Conservation (phyloP, 352 stramenopile genomes). For the Globisporangium heterothallicum region DNA sequence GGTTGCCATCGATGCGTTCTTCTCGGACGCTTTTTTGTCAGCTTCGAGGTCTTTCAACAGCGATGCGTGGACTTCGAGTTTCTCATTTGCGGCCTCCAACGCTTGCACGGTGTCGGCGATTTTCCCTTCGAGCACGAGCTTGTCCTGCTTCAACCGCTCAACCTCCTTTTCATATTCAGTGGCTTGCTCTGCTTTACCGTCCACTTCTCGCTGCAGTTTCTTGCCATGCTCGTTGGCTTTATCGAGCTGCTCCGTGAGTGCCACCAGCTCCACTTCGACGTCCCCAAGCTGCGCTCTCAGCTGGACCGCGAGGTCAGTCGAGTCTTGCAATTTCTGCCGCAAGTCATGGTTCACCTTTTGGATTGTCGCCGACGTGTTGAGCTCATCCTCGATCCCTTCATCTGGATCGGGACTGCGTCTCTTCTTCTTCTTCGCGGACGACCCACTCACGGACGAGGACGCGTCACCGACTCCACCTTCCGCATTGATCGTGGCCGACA, state of each 20-base stretch:
- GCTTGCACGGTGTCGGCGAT: not conserved
- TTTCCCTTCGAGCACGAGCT: not conserved
- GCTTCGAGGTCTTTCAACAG: not conserved
- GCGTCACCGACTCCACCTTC: not conserved
- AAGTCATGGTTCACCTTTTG: constrained; percentile 6
- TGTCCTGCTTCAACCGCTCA: constrained; percentile 6
- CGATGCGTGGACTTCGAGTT: not conserved
- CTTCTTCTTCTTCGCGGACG: not conserved
- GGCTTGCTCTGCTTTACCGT: constrained; percentile 1
- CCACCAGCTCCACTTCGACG: constrained; percentile 3
- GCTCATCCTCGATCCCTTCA: not conserved
- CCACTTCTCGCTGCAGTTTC: constrained; percentile 6
- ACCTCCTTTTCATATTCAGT: not conserved
- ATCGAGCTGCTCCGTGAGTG: constrained; percentile 4
- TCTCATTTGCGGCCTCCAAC: constrained; percentile 1
- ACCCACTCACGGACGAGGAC: constrained; percentile 1
- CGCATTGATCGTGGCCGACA: not conserved
- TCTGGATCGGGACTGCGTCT: not conserved
- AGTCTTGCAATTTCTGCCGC: constrained; percentile 2
- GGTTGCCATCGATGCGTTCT: not conserved
- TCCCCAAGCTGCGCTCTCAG: constrained; percentile 7
- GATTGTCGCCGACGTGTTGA: constrained; percentile 2
- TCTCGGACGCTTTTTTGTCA: not conserved
- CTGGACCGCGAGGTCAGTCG: not conserved
- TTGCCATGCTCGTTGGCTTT: constrained; percentile 1